Base-by-base conservation (phyloP, 768 basidiomycete species). In the Boletus subcaerulescens region DNA sequence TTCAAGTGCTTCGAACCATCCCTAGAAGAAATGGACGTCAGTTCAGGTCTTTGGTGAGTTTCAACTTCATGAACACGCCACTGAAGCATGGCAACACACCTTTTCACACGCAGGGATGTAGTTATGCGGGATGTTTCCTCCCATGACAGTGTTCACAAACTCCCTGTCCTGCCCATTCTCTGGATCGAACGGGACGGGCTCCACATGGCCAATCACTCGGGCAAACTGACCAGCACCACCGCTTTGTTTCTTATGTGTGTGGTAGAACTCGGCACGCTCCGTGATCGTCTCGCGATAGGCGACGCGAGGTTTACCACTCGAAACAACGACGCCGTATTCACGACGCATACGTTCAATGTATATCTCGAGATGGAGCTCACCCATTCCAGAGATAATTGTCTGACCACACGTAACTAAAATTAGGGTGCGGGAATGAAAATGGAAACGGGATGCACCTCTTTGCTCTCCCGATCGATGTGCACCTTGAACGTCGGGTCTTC, bases 321-420 rank as follows among this genome's bases (percentile, higher is more conserved):
- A 80, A 65, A 93, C 97, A 41, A 91, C 86, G 18, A 93, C 91
- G 52, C 90, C 91, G 73, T 99, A 99, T 73, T 99, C 97, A 49
- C 97, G 90, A 63, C 86, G 87, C 94, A 99, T 98, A 39, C 97
- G 92, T 70, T 99, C 97, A 56, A 98, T 94, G 74, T 99, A 98
- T 66, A 99, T 96, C 67, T 99, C 97, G 22, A 99, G 82, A 69
- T 99, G 97, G 17, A 99, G 83, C 71, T 99, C 97, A 24, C 97
- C 97, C 97, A 99, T 99, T 20, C 97, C 97, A 31, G 95, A 98
- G 60, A 99, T 98, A 71, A 99, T 98, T 15, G 96, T 98, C 91
- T 94, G 60, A 17, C 29, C 5, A 47, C 20, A n/a, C 40, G 50
- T 46, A 20, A 56, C 53, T 18, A 24, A n/a, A 45, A 15, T 3